Evolutionary conservation across 306 rosid species (phyloP).

Genomic region (Prosopis cineraria): DNA sequence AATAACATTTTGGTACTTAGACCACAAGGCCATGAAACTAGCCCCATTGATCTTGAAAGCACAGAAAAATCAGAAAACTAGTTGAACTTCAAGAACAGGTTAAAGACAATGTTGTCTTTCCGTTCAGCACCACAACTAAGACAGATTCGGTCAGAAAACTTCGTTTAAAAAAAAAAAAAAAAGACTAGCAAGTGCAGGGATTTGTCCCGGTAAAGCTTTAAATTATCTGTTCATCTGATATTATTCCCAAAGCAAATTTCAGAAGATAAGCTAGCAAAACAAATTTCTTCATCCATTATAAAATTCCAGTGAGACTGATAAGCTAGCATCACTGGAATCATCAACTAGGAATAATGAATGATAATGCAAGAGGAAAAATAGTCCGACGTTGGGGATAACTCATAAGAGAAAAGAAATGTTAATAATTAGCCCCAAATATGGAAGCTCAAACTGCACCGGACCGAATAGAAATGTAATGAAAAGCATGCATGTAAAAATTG

Average conservation of each 20-base stretch:
- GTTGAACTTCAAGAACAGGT: neutral
- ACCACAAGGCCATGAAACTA: neutral
- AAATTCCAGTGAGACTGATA: neutral
- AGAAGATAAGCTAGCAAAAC: neutral
- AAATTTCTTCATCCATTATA: neutral
- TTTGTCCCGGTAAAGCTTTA: neutral
- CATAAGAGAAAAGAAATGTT: neutral
- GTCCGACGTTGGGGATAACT: neutral
- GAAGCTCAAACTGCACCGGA: neutral
- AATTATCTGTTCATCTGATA: too few species aligned
- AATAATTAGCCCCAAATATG: neutral
- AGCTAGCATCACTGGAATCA: neutral
- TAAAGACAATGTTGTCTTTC: neutral
- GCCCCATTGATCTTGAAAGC: neutral
- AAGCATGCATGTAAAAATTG: neutral
- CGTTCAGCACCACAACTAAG: neutral
- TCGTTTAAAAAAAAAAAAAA: neutral
- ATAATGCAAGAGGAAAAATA: neutral
- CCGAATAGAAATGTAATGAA: neutral
- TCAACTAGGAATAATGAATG: neutral
- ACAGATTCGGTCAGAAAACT: neutral
- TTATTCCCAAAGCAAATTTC: slow-evolving; percentile 17
- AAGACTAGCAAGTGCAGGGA: neutral
- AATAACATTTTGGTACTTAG: neutral
- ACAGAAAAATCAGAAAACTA: neutral